Base-by-base conservation (phyloP, 768 basidiomycete genomes). In the Cystofilobasidium macerans region DNA sequence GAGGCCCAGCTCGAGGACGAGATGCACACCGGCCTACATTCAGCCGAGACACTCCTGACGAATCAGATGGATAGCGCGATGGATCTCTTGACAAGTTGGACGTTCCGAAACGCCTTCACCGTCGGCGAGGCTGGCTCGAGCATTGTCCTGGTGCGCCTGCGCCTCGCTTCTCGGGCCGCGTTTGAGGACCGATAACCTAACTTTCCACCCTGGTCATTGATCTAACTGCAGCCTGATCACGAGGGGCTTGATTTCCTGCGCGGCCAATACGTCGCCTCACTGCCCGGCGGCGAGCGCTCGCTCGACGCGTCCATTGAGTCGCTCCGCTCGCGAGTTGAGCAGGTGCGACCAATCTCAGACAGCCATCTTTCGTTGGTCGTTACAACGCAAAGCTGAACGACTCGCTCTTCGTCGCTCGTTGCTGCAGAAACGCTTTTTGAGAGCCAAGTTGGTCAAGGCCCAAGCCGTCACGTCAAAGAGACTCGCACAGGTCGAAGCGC, bases 101-200 rank as follows among this genome's bases (percentile, higher is more conserved):
- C 58, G 28, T 67, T 61, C 32, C 35, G 65, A 12, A 67, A 67
- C 35, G 65, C 58, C 1, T 67, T 67, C 24, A 67, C 65, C 13
- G 65, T 67, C 18, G 65, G 65, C 26, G 60, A 56, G 42, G 60
- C 33, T 18, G 65, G 65, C 8, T 14, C 28, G 14, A 53, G 60
- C 16, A 59, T 67, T 16, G 65, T 67, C 7, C 24, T 67, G 22
- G 65, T 67, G 42, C 47, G 65, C 48, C 8, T 51, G 2, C 48
- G 20, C 24, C 48, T 54, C 11, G 18, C 51, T 54, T 32, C 26
- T n/a, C n/a, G n/a, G n/a, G n/a, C n/a, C n/a, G n/a, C n/a, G n/a
- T n/a, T n/a, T n/a, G n/a, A n/a, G n/a, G n/a, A n/a, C n/a, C n/a
- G n/a, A n/a, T 56, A 16, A 36, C 54, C 2, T 13, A 18, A 2